A percentile compares a stretch with the other conserved stretches of the same genome.
Conservation (phyloP, 1,284 basidiomycete species). For the Somion occarium region DNA sequence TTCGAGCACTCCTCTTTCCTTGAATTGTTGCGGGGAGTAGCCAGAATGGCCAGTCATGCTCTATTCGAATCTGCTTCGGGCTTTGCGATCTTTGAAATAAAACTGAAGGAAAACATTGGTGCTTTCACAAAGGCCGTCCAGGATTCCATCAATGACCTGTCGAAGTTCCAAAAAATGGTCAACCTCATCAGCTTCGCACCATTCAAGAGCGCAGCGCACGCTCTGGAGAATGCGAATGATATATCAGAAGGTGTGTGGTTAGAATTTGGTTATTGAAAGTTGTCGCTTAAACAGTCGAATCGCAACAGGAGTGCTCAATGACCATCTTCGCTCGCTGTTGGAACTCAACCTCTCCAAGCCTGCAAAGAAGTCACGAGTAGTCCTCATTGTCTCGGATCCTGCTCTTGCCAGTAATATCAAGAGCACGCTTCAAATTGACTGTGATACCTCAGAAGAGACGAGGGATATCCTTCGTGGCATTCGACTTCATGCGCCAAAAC, state of each 20-base stretch:
- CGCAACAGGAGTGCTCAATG: conserved; percentile 74
- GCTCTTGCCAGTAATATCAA: conserved; percentile 82
- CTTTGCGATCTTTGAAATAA: conserved; percentile 91
- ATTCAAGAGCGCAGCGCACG: conserved; percentile 94
- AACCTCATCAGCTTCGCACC: conserved; percentile 89
- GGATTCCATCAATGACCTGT: conserved; percentile 81
- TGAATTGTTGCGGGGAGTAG: background rate
- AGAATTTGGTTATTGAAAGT: conserved; percentile 2
- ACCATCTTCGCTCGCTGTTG: conserved; percentile 82
- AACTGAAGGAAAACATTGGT: conserved; percentile 88
- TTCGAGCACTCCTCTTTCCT: background rate
- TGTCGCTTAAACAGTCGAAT: conserved; percentile 1
- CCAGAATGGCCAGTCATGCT: conserved; percentile 75
- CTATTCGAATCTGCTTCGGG: conserved; percentile 96
- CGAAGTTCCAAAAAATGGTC: conserved; percentile 95
- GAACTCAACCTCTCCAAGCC: conserved; percentile 85
- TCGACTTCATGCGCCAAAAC: conserved; percentile 87
- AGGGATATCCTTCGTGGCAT: conserved; percentile 92
- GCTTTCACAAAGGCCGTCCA: conserved; percentile 81
- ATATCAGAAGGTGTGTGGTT: conserved; percentile 81
- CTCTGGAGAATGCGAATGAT: conserved; percentile 95
- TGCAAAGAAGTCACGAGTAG: conserved; percentile 77
- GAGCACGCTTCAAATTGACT: conserved; percentile 71
- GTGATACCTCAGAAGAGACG: conserved; percentile 85
- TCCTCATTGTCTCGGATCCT: conserved; percentile 83